Base-by-base conservation (phyloP, 441 rosid genomes). In the Pelargonium fulgidum region DNA sequence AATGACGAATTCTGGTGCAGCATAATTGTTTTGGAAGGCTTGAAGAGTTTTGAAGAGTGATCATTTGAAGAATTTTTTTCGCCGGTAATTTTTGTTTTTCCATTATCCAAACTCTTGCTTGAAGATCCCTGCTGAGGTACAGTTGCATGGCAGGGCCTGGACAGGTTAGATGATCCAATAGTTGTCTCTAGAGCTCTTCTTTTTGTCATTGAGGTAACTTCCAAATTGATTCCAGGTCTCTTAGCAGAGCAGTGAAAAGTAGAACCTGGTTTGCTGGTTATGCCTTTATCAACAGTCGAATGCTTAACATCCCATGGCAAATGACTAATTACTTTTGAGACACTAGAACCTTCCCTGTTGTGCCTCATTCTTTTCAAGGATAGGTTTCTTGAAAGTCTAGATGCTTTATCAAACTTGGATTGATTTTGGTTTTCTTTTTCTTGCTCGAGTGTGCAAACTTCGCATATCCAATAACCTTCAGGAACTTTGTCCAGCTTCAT, bases 381-480 rank as follows among this genome's bases (percentile, higher is more conserved):
- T 54, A 73, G 58, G 56, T 44, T 61, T 61, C 62, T 64, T 16
- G 42, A 58, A 17, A 36, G 13, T 26, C 22, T 24, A 19, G 6
- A 41, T 45, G 45, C 16, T 59, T 33, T 69, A 36, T 72, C 78
- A 10, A 48, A 12, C 67, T 76, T 44, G 8, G 52, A 54, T 65
- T 74, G 59, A 39, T 62, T 62, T 26, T 56, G 52, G 2, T 26
- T 65, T 70, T 66, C 59, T 10, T 56, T 29, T 59, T 62, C 69
- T 47, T 68, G 44, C 24, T 65, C 20, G 45, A 73, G 62, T 44
- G 47, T 7, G 45, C 79, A 79, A 56, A 73, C 82, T 74, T 76
- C 79, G 65, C 82, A 79, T 64, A 76, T 62, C 82, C 82, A 79
- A 65, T 79, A 68, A 29, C 73, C 79, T 44, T 41, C 65, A 19